These are phyloP conservation scores for Periconia sp. DNA, from an alignment of 2,329 filamentous ascomycete species.

Conservation along the genomic window DNA sequence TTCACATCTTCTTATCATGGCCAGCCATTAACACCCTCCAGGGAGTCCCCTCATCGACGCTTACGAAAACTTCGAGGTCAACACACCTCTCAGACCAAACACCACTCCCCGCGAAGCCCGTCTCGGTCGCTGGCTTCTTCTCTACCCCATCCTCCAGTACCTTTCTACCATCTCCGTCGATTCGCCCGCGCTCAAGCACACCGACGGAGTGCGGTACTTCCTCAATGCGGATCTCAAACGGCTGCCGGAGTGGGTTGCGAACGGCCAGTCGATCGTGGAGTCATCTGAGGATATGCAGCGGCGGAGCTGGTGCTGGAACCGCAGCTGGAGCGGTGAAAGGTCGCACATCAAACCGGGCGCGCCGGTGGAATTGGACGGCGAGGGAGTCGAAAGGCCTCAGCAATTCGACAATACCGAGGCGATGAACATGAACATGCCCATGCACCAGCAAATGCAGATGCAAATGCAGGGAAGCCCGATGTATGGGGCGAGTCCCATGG, in stretches of 20 bases:
- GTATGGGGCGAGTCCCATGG: not conserved
- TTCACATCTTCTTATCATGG: not conserved
- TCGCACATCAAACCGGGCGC: constrained; percentile 12
- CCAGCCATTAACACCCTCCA: constrained; percentile 16
- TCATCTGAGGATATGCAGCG: constrained; percentile 33
- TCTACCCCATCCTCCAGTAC: constrained; percentile 47
- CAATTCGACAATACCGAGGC: constrained; percentile 3
- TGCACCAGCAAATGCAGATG: not conserved
- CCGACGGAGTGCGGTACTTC: constrained; percentile 43
- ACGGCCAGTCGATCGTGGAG: constrained; percentile 18
- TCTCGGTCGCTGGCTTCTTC: constrained; percentile 47
- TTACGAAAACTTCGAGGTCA: constrained; percentile 46
- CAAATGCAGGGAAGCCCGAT: not conserved
- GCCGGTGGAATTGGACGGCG: constrained; percentile 36
- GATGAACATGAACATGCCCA: not conserved
- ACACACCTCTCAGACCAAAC: constrained; percentile 28
- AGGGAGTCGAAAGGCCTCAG: not conserved
- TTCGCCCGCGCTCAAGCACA: constrained; percentile 41
- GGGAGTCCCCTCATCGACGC: constrained; percentile 44
- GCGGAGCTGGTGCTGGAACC: constrained; percentile 41
- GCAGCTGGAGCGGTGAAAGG: constrained; percentile 27
- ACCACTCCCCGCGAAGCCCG: constrained; percentile 44
- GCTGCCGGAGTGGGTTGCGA: constrained; percentile 41
- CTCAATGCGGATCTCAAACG: constrained; percentile 43
- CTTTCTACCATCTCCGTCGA: constrained; percentile 47